Evolutionary conservation across 371 early-diverging fungal species (phyloP), one percentile per base, ranked within the genome.

Genomic region (Mortierella sp.): DNA sequence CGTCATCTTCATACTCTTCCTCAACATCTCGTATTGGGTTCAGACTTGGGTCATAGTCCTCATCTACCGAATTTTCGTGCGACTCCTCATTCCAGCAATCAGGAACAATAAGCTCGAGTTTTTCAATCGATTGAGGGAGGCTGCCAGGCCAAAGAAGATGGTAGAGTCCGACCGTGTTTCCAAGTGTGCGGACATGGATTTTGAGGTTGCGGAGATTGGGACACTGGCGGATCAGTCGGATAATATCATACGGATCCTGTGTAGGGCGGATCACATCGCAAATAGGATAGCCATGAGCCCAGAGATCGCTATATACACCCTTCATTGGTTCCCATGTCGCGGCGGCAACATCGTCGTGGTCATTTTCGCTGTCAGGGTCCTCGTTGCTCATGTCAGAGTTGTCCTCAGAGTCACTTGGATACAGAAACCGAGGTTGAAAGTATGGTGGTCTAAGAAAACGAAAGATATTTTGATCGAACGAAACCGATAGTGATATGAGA

Each of bases 371-470:
- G n/a, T 43, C 40, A 22, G 5, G 3, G 37, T 62, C 62, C 14
- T 62, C 62, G 3, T 39, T 22, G 22, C n/a, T 22, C 11, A 5
- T 22, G 37, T 59, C 60, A 16, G 60, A 30, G 35, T 14, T 26
- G 24, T 62, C 62, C 45, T 62, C 62, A 16, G 6, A 43, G n/a
- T 62, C 62, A 43, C 62, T 62, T 37, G 62, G 62, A 24, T 62
- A 62, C 11, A 40, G 18, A 24, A 62, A 62, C 9, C 1, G 37
- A 24, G 62, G 62, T 43, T 62, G 62, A 12, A 40, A 8, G 20
- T 5, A 5, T 11, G 11, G 16, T 1, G 43, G 62, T n/a, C 11
- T 37, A 35, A 43, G 43, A n/a, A 28, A 16, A 2, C 22, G 39
- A 24, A 5, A 24, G 14, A 62, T 62, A 3, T 40, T 43, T 20